phyloP scores from a whole-genome alignment of 208 protist genomes.

The Entamoeba invadens region DNA sequence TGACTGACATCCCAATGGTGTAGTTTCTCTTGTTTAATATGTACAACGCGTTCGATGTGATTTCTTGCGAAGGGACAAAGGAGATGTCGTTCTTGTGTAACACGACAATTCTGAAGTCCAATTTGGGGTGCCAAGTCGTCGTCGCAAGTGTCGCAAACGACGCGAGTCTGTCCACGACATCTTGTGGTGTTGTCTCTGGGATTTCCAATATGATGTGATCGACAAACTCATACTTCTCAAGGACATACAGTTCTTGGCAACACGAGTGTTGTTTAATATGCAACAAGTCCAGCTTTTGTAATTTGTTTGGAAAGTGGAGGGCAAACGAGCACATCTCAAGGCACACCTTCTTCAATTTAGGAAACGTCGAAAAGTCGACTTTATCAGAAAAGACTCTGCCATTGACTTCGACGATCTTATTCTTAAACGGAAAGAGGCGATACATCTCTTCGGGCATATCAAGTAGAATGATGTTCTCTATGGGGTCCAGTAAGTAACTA shows the following conservation, averaged over 20 bases:
- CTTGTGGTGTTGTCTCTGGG: neutral
- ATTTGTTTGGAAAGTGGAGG: neutral
- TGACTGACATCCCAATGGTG: neutral
- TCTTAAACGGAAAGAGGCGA: neutral
- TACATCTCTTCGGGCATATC: neutral
- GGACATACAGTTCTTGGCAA: neutral
- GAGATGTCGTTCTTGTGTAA: neutral
- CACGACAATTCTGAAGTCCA: neutral
- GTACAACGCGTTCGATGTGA: neutral
- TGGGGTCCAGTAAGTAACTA: neutral
- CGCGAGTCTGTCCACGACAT: neutral
- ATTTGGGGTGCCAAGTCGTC: neutral
- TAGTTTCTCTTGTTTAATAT: neutral
- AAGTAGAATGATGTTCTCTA: neutral
- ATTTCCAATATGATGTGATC: neutral
- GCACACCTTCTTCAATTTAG: neutral
- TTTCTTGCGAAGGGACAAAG: neutral
- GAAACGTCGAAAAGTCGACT: neutral
- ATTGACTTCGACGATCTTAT: neutral
- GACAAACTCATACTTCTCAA: neutral
- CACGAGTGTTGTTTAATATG: neutral
- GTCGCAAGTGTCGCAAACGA: neutral
- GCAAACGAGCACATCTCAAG: neutral
- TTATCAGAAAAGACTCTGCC: neutral
- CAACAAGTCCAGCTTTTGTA: neutral